Percentiles rank a stretch among this genome's conserved stretches.
Evolutionary conservation across 2,329 filamentous ascomycete genomes (phyloP).

Genomic region (Cytospora piceae): DNA sequence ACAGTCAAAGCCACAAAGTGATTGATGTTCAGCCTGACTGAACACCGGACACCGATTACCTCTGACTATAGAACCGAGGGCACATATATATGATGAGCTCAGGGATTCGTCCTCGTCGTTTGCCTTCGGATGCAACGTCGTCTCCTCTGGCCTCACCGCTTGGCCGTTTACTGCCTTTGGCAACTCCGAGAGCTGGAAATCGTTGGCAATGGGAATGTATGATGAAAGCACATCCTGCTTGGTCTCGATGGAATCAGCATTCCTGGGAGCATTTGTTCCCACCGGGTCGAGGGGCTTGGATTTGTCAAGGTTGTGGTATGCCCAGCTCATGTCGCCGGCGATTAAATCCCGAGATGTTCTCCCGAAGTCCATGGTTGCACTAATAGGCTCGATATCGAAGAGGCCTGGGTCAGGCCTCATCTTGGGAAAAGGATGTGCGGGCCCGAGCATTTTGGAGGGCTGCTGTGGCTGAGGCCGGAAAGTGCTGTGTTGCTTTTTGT

Average conservation of each 20-base stretch:
- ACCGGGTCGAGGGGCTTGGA: neutral
- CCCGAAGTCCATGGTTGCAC: neutral
- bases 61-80: neutral
- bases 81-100: neutral
- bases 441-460: neutral
- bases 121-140: neutral
- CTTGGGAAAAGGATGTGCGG: neutral
- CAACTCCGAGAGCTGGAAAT: neutral
- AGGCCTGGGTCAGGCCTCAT: neutral
- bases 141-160: neutral
- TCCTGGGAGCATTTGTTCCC: neutral
- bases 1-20: neutral
- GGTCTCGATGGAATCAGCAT: too few relatives aligned
- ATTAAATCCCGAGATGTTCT: neutral
- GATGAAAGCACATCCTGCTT: too few relatives aligned
- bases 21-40: neutral
- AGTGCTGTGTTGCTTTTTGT: neutral
- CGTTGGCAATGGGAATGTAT: neutral
- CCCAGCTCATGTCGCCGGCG: neutral
- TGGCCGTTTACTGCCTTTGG: neutral
- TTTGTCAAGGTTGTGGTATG: neutral
- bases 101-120: neutral
- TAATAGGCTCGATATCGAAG: neutral
- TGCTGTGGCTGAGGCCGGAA: neutral
- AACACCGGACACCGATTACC: neutral